Evolutionary conservation across 768 basidiomycete species (phyloP).

Genomic region (Lentinula raphanica): DNA sequence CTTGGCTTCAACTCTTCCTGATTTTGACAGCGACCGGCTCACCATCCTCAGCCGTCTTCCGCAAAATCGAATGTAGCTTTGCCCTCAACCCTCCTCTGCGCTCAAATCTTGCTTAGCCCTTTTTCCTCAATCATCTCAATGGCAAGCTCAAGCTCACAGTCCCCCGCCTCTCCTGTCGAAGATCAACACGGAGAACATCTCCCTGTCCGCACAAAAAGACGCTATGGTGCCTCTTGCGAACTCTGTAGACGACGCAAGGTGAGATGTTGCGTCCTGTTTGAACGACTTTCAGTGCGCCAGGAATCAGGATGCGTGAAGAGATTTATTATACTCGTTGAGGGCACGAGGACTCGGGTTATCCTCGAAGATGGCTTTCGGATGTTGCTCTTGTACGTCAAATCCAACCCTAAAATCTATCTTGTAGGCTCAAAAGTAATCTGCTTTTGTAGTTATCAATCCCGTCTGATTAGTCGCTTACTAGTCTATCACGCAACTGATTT

Average conservation of each 20-base stretch:
- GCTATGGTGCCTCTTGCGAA: conserved; percentile 10
- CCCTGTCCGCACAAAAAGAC: conserved; percentile 9
- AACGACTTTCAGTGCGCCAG: not conserved
- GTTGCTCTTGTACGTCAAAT: not conserved
- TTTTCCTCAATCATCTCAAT: not conserved
- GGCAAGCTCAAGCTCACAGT: conserved; percentile 8
- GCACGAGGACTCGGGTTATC: not conserved
- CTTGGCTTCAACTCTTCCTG: not conserved
- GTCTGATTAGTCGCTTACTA: not conserved
- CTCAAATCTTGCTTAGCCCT: not conserved
- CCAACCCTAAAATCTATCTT: not conserved
- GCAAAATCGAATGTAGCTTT: not conserved
- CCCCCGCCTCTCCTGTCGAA: not conserved
- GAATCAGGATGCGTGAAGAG: not conserved
- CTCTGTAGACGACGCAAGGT: conserved; percentile 8
- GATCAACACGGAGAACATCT: not conserved
- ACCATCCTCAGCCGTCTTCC: not conserved
- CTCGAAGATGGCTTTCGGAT: not conserved
- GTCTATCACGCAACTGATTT: not conserved
- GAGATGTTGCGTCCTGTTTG: not conserved
- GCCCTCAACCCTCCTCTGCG: too few species aligned
- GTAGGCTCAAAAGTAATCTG: not conserved
- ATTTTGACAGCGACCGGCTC: not conserved
- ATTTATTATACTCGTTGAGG: not conserved
- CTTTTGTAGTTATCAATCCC: not conserved